These are phyloP conservation scores for Thelonectria rubi DNA, from an alignment of 2,329 filamentous ascomycete species.

Conservation along the genomic window DNA sequence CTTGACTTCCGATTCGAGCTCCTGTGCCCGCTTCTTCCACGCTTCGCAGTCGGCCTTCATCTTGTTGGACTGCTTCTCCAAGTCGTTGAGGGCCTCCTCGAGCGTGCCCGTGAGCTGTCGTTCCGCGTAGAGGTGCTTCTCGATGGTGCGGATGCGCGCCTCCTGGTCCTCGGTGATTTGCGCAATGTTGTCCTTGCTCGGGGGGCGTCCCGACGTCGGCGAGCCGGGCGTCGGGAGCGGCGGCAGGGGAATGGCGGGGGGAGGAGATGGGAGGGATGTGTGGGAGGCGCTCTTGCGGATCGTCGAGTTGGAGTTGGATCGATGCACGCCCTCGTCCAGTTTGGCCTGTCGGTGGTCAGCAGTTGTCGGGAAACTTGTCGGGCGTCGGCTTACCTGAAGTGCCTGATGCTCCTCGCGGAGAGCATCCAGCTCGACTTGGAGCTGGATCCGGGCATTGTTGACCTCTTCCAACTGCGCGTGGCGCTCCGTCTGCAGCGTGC, in stretches of 20 bases:
- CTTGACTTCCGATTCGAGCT: conserved; percentile 77
- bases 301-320: conserved; percentile 72
- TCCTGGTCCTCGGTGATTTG: conserved; percentile 96
- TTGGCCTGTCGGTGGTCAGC: conserved; percentile 62
- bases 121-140: conserved; percentile 95
- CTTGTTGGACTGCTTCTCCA: conserved; percentile 91
- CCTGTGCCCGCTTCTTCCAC: conserved; percentile 86
- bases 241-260: conserved; percentile 93
- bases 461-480: conserved; percentile 82
- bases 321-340: conserved; percentile 67
- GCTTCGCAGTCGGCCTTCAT: conserved; percentile 88
- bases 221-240: conserved; percentile 75
- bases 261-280: conserved; percentile 87
- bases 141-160: conserved; percentile 91
- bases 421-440: conserved; percentile 74
- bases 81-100: conserved; percentile 93
- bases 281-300: conserved; percentile 87
- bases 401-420: conserved; percentile 75
- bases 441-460: conserved; percentile 67
- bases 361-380: background rate
- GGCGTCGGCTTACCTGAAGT: conserved; percentile 72
- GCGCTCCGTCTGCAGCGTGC: conserved; percentile 79
- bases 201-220: conserved; percentile 71
- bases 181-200: conserved; percentile 81
- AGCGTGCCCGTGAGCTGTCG: conserved; percentile 95